phyloP scores from a whole-genome alignment of 768 basidiomycete genomes.

The Hemileccinum rubropunctum region DNA sequence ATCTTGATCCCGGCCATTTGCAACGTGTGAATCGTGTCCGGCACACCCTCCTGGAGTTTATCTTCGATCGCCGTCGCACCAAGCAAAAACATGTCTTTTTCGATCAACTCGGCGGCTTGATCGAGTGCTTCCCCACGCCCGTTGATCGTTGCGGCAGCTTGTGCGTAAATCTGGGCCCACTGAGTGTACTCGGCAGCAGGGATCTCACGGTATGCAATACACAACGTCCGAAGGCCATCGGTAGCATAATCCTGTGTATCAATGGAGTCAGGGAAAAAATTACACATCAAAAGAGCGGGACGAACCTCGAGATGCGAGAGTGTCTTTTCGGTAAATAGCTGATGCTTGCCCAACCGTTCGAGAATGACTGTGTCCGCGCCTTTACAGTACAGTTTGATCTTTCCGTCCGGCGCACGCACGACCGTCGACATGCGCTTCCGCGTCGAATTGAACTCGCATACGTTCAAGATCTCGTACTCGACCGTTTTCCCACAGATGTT shows the following conservation, averaged over 20 bases:
- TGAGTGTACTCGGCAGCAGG: conserved; percentile 86
- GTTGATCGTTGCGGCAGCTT: conserved; percentile 93
- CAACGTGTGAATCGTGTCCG: conserved; percentile 95
- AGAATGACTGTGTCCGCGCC: conserved; percentile 98
- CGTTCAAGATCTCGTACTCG: conserved; percentile 91
- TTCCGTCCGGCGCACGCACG: conserved; percentile 81
- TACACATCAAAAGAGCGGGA: not conserved
- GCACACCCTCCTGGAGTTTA: conserved; percentile 97
- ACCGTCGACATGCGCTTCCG: conserved; percentile 98
- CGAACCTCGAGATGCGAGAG: conserved; percentile 84
- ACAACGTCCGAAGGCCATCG: conserved; percentile 95
- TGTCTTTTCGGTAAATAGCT: conserved; percentile 83
- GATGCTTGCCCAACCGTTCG: conserved; percentile 84
- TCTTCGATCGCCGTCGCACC: conserved; percentile 99
- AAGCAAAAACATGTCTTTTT: conserved; percentile 87
- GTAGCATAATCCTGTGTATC: conserved; percentile 84
- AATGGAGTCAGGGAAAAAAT: not conserved
- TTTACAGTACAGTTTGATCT: conserved; percentile 93
- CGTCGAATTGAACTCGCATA: conserved; percentile 98
- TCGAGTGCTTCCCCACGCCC: conserved; percentile 95
- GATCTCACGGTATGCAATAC: conserved; percentile 91
- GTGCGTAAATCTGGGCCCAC: conserved; percentile 85
- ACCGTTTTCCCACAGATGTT: conserved; percentile 66
- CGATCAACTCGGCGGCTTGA: conserved; percentile 91
- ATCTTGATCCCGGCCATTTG: conserved; percentile 99